Evolutionary conservation across 1,284 basidiomycete species (phyloP).

Genomic region (Boletus mariae): DNA sequence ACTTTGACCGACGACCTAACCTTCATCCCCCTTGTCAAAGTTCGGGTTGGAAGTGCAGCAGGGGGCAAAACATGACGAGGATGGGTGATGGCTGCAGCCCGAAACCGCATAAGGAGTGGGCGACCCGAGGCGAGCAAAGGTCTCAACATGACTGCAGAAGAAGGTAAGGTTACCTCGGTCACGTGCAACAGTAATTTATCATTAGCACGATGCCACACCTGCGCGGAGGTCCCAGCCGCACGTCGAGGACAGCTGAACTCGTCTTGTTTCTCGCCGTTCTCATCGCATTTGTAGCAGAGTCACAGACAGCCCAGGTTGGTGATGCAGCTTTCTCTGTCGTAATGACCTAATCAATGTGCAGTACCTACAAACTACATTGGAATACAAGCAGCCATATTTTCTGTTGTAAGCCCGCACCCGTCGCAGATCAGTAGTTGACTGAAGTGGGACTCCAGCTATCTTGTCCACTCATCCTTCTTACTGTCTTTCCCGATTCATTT

Average conservation of each 20-base stretch:
- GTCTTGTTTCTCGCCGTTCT: slow-evolving; percentile 43
- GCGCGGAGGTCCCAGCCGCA: neutral
- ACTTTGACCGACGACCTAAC: slow-evolving; percentile 91
- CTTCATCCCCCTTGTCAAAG: slow-evolving; percentile 83
- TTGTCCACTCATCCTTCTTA: slow-evolving; percentile 69
- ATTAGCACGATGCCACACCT: neutral
- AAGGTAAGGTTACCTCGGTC: neutral
- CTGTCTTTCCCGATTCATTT: slow-evolving; percentile 72
- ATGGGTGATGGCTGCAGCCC: slow-evolving; percentile 38
- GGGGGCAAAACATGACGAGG: slow-evolving; percentile 24
- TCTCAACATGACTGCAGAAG: slow-evolving; percentile 51
- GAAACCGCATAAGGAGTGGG: slow-evolving; percentile 53
- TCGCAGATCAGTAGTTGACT: neutral
- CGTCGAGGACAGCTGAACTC: slow-evolving; percentile 29
- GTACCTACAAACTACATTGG: slow-evolving; percentile 72
- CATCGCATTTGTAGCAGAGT: slow-evolving; percentile 69
- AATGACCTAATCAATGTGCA: slow-evolving; percentile 26
- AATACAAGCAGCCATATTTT: slow-evolving; percentile 74
- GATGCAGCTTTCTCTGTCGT: neutral
- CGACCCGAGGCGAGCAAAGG: slow-evolving; percentile 58
- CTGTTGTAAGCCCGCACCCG: slow-evolving; percentile 56
- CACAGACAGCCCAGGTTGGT: slow-evolving; percentile 66
- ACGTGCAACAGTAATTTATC: slow-evolving; percentile 9
- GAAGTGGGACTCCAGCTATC: slow-evolving; percentile 47
- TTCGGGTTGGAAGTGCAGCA: slow-evolving; percentile 25